Evolutionary conservation across 257 asterid genomes (phyloP).

Genomic region (Lycium ferocissimum): DNA sequence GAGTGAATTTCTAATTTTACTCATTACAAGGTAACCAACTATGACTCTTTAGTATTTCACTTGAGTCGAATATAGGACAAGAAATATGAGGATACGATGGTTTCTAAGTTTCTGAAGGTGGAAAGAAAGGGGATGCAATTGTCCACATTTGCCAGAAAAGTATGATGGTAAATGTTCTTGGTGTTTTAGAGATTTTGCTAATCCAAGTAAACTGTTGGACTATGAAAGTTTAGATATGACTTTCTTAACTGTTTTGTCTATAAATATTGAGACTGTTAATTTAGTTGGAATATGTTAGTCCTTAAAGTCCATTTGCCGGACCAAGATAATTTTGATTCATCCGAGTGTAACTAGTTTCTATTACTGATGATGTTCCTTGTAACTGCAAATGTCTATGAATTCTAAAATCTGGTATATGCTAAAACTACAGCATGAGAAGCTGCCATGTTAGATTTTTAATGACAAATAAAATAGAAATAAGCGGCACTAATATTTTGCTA

Average conservation of each 20-base stretch:
- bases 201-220: neutral
- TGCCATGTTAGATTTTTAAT: neutral
- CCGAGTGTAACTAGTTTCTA: neutral
- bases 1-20: neutral
- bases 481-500: neutral
- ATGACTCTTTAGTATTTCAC: neutral
- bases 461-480: neutral
- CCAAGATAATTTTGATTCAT: conserved; percentile 6
- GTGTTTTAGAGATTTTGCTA: neutral
- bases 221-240: neutral
- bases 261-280: neutral
- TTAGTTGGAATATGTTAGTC: neutral
- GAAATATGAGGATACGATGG: neutral
- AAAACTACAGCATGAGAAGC: neutral
- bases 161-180: neutral
- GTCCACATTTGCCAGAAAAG: neutral
- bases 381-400: neutral
- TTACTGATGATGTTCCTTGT: neutral
- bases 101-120: neutral
- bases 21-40: neutral
- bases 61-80: neutral
- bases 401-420: neutral
- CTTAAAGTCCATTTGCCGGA: neutral
- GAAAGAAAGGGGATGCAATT: neutral
- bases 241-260: neutral